These are phyloP conservation scores for Cardamine resedifolia DNA, from an alignment of 345 rosid genomes.

Conservation along the genomic window DNA sequence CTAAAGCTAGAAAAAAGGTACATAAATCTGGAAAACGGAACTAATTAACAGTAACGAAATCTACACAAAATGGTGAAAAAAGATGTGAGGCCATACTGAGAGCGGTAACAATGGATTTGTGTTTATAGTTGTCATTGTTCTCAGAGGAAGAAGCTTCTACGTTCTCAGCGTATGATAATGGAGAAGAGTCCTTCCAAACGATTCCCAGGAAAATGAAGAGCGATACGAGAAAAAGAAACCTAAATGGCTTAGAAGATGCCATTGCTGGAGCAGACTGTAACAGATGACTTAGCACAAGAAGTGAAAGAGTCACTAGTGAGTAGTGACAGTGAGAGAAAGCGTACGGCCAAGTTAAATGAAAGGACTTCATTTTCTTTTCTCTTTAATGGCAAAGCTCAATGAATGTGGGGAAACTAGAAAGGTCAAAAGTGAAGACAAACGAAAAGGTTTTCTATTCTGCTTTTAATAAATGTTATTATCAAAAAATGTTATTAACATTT, in stretches of 20 bases:
- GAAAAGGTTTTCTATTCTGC: no score
- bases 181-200: not conserved
- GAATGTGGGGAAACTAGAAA: no score
- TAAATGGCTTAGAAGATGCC: slow-evolving; percentile 28
- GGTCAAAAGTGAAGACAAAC: no score
- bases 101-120: not conserved
- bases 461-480: no score
- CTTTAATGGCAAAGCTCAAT: no score
- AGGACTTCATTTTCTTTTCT: no score
- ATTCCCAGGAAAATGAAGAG: not conserved
- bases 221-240: slow-evolving; percentile 22
- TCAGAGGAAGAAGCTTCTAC: slow-evolving; percentile 8
- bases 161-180: not conserved
- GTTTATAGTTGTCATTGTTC: not conserved
- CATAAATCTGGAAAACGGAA: no score
- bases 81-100: not conserved
- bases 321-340: slow-evolving; percentile 10
- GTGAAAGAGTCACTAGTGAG: slow-evolving; percentile 10
- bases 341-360: slow-evolving; percentile 20
- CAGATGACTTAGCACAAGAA: slow-evolving; percentile 13
- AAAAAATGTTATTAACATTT: no score
- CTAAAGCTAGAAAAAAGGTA: no score
- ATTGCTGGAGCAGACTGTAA: slow-evolving; percentile 35
- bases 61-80: not conserved
- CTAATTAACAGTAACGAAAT: no score